Conservation (phyloP, 1,139 yeast genomes). For the Meyerozyma guilliermondii region DNA sequence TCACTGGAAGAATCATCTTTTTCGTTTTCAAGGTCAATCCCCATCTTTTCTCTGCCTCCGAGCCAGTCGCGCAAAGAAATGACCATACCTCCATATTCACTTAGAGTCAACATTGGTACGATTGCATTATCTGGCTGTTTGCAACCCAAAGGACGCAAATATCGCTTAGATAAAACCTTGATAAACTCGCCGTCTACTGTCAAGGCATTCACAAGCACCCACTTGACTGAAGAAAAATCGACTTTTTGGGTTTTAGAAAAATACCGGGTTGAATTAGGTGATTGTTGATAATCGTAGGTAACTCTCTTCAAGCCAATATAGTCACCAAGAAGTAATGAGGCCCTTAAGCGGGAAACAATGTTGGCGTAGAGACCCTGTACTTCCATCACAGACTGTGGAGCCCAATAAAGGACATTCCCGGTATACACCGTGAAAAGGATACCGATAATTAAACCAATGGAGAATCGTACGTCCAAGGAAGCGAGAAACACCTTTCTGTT, state of each 20-base stretch:
- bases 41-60: slow-evolving; percentile 59
- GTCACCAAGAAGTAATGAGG: slow-evolving; percentile 75
- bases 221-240: slow-evolving; percentile 72
- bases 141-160: slow-evolving; percentile 89
- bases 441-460: slow-evolving; percentile 84
- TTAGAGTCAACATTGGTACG: slow-evolving; percentile 82
- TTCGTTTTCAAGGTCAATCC: slow-evolving; percentile 30
- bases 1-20: slow-evolving; percentile 38
- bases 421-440: slow-evolving; percentile 75
- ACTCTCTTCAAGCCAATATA: slow-evolving; percentile 89
- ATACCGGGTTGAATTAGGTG: slow-evolving; percentile 80
- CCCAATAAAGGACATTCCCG: slow-evolving; percentile 79
- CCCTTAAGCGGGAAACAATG: slow-evolving; percentile 63
- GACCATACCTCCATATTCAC: slow-evolving; percentile 96
- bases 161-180: slow-evolving; percentile 84
- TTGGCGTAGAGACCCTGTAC: slow-evolving; percentile 87
- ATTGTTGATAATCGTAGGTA: slow-evolving; percentile 86
- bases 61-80: slow-evolving; percentile 90
- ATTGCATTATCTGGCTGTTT: slow-evolving; percentile 70
- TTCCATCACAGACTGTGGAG: slow-evolving; percentile 70
- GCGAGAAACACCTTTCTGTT: slow-evolving; percentile 48
- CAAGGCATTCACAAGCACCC: slow-evolving; percentile 89
- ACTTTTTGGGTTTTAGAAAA: slow-evolving; percentile 74
- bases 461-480: slow-evolving; percentile 79
- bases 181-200: slow-evolving; percentile 93